Percentiles rank a stretch among this genome's conserved stretches.
phyloP scores from a whole-genome alignment of 768 basidiomycete genomes.

The Dioszegia hungarica region DNA sequence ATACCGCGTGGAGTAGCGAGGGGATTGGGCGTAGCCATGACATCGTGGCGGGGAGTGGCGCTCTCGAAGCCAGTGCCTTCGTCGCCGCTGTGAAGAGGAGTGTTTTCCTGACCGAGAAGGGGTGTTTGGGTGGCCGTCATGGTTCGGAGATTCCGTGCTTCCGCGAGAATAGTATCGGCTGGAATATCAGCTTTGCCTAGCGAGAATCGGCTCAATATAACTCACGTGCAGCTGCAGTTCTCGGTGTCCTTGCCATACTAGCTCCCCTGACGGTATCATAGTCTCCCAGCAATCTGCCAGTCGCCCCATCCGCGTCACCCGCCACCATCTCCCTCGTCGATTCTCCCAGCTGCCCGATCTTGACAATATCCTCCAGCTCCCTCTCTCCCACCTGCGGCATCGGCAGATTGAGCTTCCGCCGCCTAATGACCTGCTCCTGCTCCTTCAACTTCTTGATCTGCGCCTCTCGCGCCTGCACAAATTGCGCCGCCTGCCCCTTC shows the following conservation, averaged over 20 bases:
- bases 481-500: conserved; percentile 74
- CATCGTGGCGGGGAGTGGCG: conserved; percentile 86
- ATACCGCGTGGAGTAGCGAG: conserved; percentile 74
- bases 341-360: conserved; percentile 84
- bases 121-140: conserved; percentile 92
- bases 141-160: conserved; percentile 90
- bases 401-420: conserved; percentile 78
- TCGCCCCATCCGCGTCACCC: conserved; percentile 55
- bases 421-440: conserved; percentile 85
- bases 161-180: conserved; percentile 93
- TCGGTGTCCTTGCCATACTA: conserved; percentile 85
- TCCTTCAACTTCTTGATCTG: conserved; percentile 98
- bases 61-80: conserved; percentile 90
- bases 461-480: conserved; percentile 91
- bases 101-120: conserved; percentile 93
- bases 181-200: conserved; percentile 4
- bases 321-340: conserved; percentile 70
- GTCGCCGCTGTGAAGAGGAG: conserved; percentile 70
- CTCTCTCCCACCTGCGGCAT: conserved; percentile 86
- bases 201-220: conserved; percentile 15
- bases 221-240: conserved; percentile 89
- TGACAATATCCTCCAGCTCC: conserved; percentile 96
- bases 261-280: conserved; percentile 86
- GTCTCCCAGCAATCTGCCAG: conserved; percentile 79
- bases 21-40: conserved; percentile 92